These are phyloP conservation scores for Phascolomyces articulosus DNA, from an alignment of 371 early-diverging fungal species.

Conservation along the genomic window DNA sequence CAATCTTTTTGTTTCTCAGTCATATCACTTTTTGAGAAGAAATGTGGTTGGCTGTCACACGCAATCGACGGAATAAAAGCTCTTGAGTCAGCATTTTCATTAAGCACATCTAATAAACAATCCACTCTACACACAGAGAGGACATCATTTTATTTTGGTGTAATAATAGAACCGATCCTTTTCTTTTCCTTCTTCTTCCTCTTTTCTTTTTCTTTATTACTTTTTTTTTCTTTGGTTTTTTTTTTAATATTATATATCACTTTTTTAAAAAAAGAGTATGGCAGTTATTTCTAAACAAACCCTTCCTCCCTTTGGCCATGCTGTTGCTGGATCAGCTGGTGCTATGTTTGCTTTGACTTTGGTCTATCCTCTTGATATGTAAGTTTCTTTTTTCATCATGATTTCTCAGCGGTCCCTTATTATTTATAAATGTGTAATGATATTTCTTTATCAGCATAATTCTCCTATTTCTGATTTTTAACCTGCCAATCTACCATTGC, in stretches of 20 bases:
- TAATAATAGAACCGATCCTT: not conserved
- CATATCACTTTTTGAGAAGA: not conserved
- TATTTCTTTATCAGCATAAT: conserved; percentile 6
- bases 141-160: conserved; percentile 1
- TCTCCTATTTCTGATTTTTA: conserved; percentile 1
- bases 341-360: conserved; percentile 89
- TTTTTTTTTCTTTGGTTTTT: no score
- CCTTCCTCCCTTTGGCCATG: conserved; percentile 89
- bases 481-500: no score
- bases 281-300: conserved; percentile 56
- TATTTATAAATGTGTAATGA: no score
- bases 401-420: not conserved
- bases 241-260: no score
- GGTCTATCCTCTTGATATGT: conserved; percentile 97
- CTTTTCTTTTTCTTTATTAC: conserved; percentile 12
- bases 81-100: conserved; percentile 33
- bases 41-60: conserved; percentile 1
- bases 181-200: conserved; percentile 1
- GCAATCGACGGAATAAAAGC: conserved; percentile 12
- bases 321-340: conserved; percentile 90
- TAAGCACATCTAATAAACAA: no score
- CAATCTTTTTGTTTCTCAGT: conserved; percentile 1
- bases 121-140: no score
- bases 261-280: conserved; percentile 28
- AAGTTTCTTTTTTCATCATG: conserved; percentile 27